Evolutionary conservation across 2,329 filamentous ascomycete species (phyloP), one percentile per base, ranked within the genome.

Genomic region (Hymenotorrendiella dingleyae): DNA sequence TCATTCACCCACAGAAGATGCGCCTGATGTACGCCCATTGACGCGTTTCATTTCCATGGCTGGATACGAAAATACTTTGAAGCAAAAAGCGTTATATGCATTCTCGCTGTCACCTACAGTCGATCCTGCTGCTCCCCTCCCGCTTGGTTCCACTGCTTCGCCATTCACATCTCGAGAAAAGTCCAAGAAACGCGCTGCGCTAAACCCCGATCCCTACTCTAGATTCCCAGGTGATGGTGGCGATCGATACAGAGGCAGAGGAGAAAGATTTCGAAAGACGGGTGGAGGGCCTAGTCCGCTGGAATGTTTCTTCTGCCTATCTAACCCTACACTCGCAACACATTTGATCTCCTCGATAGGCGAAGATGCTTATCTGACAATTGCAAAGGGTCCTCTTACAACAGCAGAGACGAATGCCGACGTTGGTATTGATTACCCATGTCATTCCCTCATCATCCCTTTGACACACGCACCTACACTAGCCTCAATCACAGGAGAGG

Each of bases 281-380:
- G 72, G 69, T 19, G 66, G 63, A 5, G 80, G 82, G 10, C 80
- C 78, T 6, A 80, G 82, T 0, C 88, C 87, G 2, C 82, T 83
- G 40, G 76, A 84, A 57, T 98, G 93, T 67, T 98, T 93, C 71
- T 97, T 98, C 69, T 98, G 93, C 61, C 74, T 98, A 9, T 90
- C 87, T 5, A 96, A 94, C 62, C 80, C 85, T 5, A 84, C 84
- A 47, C 71, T 93, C 33, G 84, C 86, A 40, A 84, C 83, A 1
- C 91, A 98, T 65, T 84, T 98, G 64, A 84, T 96, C 56, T 84
- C 85, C 52, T 89, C 85, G 20, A 91, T 98, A 50, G 93, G 86
- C 40, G 82, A 89, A 14, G 85, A 94, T 47, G 76, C 81, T 41
- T 97, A 97, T 63, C 67, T 97, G 42, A 94, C 93, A 21, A 93